phyloP scores from a whole-genome alignment of 2,329 filamentous ascomycete genomes.

The Scedosporium dehoogii region DNA sequence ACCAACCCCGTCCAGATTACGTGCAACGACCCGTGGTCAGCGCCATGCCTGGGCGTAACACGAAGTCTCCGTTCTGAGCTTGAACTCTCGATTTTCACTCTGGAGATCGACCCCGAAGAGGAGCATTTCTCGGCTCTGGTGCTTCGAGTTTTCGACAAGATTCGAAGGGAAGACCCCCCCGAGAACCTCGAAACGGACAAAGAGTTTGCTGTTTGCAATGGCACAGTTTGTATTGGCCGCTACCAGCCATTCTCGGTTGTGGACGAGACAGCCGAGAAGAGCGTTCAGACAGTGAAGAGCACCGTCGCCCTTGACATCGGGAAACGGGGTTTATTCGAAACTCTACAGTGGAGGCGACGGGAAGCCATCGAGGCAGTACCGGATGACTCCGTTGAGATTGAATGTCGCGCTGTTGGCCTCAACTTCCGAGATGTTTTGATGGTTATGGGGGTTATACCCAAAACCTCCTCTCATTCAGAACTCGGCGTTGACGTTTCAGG shows the following conservation, averaged over 20 bases:
- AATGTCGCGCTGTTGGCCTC: conserved; percentile 16
- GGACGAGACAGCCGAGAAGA: conserved; percentile 11
- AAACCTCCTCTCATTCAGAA: conserved; percentile 9
- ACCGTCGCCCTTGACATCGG: conserved; percentile 13
- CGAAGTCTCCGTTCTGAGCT: conserved; percentile 20
- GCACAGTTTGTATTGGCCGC: conserved; percentile 16
- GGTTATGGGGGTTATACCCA: conserved; percentile 13
- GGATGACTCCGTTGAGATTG: conserved; percentile 14
- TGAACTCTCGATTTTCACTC: conserved; percentile 16
- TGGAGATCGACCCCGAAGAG: conserved; percentile 16
- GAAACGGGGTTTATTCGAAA: conserved; percentile 15
- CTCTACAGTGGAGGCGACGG: conserved; percentile 16
- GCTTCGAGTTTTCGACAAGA: conserved; percentile 13
- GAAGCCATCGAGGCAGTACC: conserved; percentile 3
- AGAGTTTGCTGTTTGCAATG: conserved; percentile 21
- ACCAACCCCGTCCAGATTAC: conserved; percentile 17
- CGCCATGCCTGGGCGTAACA: conserved; percentile 17
- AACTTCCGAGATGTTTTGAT: conserved; percentile 17
- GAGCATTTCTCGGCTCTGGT: not conserved
- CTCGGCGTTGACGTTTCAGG: conserved; percentile 23
- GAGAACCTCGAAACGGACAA: conserved; percentile 17
- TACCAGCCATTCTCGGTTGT: conserved; percentile 16
- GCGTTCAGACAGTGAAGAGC: conserved; percentile 2
- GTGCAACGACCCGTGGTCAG: conserved; percentile 18
- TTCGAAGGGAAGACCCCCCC: conserved; percentile 12